phyloP scores from a whole-genome alignment of 352 stramenopile species.

The Phytophthora pini region DNA sequence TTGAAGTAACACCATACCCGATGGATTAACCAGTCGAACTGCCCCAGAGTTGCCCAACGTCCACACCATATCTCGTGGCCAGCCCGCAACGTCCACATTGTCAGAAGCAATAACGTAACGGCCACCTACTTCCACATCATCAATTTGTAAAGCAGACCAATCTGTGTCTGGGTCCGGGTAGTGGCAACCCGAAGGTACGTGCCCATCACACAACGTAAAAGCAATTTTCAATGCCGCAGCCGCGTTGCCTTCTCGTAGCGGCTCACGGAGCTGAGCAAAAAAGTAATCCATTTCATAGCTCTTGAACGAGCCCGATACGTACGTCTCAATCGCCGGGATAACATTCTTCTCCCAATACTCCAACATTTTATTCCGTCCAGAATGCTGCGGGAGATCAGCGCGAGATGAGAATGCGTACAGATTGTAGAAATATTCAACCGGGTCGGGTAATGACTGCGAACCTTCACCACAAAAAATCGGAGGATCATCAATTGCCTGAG shows the following conservation, averaged over 20 bases:
- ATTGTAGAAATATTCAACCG: conserved; percentile 72
- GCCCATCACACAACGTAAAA: conserved; percentile 79
- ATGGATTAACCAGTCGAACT: conserved; percentile 56
- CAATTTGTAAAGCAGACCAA: conserved; percentile 77
- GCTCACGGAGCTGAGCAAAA: conserved; percentile 81
- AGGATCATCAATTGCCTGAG: conserved; percentile 20
- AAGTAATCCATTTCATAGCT: conserved; percentile 91
- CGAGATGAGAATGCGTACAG: conserved; percentile 74
- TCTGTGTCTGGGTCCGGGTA: conserved; percentile 84
- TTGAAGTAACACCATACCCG: conserved; percentile 69
- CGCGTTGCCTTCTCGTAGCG: conserved; percentile 75
- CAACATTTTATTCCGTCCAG: conserved; percentile 79
- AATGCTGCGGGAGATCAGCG: conserved; percentile 68
- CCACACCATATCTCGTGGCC: conserved; percentile 68
- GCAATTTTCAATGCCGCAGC: conserved; percentile 82
- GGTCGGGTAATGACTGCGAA: conserved; percentile 4
- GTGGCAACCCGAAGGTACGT: conserved; percentile 78
- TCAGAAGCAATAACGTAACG: conserved; percentile 58
- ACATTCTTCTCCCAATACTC: conserved; percentile 90
- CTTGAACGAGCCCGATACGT: conserved; percentile 85
- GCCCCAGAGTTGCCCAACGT: conserved; percentile 64
- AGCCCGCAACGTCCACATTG: conserved; percentile 43
- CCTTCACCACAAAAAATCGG: conserved; percentile 15
- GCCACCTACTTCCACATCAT: conserved; percentile 74
- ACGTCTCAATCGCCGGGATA: conserved; percentile 83